A percentile compares a stretch with the other conserved stretches of the same genome.
These are phyloP conservation scores for Dictyophora rubrovolvata DNA, from an alignment of 768 basidiomycete species.

Conservation along the genomic window DNA sequence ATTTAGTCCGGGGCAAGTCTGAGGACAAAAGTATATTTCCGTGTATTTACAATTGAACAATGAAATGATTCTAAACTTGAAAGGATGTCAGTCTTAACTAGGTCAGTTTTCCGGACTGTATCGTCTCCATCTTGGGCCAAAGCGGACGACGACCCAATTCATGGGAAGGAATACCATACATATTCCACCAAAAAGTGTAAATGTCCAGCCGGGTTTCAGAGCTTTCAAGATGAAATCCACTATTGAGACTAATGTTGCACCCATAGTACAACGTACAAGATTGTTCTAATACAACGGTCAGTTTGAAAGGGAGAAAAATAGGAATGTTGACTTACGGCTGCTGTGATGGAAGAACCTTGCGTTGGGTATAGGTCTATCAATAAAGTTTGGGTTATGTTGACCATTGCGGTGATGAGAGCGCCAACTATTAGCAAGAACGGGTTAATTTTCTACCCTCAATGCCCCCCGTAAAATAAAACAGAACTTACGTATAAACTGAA, in stretches of 20 bases:
- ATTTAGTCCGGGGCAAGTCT: too few relatives aligned
- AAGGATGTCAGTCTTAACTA: too few relatives aligned
- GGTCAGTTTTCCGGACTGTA: not conserved
- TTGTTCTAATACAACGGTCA: conserved; percentile 1
- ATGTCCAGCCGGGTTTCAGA: conserved; percentile 6
- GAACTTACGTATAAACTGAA: conserved; percentile 30
- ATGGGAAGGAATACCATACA: conserved; percentile 8
- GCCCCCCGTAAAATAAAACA: not conserved
- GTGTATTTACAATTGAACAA: too few relatives aligned
- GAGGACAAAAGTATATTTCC: too few relatives aligned
- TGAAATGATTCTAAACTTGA: too few relatives aligned
- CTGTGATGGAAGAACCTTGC: conserved; percentile 9
- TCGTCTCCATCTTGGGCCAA: not conserved
- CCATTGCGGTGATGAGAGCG: not conserved
- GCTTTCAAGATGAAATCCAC: conserved; percentile 4
- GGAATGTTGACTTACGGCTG: conserved; percentile 1
- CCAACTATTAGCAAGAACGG: not conserved
- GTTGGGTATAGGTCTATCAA: conserved; percentile 9
- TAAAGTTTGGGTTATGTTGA: conserved; percentile 2
- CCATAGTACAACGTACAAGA: conserved; percentile 3
- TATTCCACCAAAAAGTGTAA: conserved; percentile 5
- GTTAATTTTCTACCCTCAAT: not conserved
- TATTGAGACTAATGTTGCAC: conserved; percentile 2
- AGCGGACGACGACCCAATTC: not conserved
- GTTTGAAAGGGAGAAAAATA: not conserved